Conservation (phyloP, 106 monocot genomes). For the Allium fistulosum region DNA sequence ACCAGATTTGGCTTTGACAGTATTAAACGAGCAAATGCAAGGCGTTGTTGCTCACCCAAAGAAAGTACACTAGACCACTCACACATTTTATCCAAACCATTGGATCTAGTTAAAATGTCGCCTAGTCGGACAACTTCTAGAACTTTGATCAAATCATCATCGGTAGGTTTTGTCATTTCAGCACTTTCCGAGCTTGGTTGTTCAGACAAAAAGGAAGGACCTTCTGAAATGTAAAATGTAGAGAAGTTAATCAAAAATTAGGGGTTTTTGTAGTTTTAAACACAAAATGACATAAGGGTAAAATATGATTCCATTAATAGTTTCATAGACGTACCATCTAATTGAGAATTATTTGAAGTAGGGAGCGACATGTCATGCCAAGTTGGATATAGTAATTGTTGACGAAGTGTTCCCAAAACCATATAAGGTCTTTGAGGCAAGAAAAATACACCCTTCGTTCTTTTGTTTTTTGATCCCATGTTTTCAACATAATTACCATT, state of each 20-base stretch:
- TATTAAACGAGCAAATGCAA: slow-evolving; percentile 78
- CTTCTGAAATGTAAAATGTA: slow-evolving; percentile 18
- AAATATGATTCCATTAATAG: no score
- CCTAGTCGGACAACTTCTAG: slow-evolving; percentile 67
- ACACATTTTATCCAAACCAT: slow-evolving; percentile 46
- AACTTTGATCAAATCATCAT: slow-evolving; percentile 56
- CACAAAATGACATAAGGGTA: no score
- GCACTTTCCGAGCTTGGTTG: slow-evolving; percentile 16
- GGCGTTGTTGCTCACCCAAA: slow-evolving; percentile 86
- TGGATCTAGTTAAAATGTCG: slow-evolving; percentile 70
- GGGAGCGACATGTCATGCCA: slow-evolving; percentile 50
- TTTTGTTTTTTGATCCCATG: slow-evolving; percentile 25
- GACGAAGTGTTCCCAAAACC: slow-evolving; percentile 83
- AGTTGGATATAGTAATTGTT: slow-evolving; percentile 93
- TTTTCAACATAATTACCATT: slow-evolving; percentile 12
- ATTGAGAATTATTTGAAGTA: slow-evolving; percentile 8
- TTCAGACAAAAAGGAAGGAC: slow-evolving; percentile 34
- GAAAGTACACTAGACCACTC: slow-evolving; percentile 86
- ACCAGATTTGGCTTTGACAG: slow-evolving; percentile 55
- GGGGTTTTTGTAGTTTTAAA: no score
- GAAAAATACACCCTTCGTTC: slow-evolving; percentile 64
- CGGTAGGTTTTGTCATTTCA: slow-evolving; percentile 38
- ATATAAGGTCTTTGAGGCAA: slow-evolving; percentile 94
- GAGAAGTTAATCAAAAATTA: neutral
- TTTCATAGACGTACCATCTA: no score